Evolutionary conservation across 352 stramenopile species (phyloP).

Genomic region (Phytophthora podocarpi): DNA sequence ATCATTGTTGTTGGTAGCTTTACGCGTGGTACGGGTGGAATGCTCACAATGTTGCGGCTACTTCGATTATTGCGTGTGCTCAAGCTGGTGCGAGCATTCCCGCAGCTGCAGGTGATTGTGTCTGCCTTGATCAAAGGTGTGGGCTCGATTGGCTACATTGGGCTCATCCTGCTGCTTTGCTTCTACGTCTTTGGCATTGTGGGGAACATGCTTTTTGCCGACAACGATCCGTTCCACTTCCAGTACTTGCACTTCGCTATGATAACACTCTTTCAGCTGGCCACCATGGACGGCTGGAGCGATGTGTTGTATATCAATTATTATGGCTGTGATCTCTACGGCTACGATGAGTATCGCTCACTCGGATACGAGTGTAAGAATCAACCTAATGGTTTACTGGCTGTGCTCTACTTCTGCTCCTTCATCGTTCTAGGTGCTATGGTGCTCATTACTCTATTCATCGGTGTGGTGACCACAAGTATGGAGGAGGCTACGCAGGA

Average conservation of each 20-base stretch:
- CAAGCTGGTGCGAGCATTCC: conserved; percentile 88
- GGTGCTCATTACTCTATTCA: conserved; percentile 92
- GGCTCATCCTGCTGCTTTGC: conserved; percentile 86
- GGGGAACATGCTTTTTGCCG: conserved; percentile 89
- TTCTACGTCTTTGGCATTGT: conserved; percentile 93
- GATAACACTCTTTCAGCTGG: conserved; percentile 88
- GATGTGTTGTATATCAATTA: conserved; percentile 92
- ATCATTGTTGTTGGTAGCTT: conserved; percentile 85
- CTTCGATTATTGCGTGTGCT: conserved; percentile 84
- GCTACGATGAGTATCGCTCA: conserved; percentile 63
- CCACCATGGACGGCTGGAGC: conserved; percentile 92
- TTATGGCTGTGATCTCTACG: conserved; percentile 87
- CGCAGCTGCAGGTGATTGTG: conserved; percentile 90
- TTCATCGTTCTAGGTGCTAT: conserved; percentile 88
- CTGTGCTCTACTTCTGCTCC: conserved; percentile 78
- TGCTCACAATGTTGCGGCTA: conserved; percentile 85
- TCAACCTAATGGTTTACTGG: conserved; percentile 46
- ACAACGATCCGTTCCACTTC: conserved; percentile 91
- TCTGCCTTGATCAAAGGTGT: conserved; percentile 90
- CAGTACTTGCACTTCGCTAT: conserved; percentile 87
- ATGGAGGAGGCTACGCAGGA: conserved; percentile 91
- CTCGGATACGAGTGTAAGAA: conserved; percentile 69
- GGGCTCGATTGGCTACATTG: conserved; percentile 90
- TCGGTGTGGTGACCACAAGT: conserved; percentile 91
- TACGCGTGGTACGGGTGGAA: conserved; percentile 62